Base-by-base conservation (phyloP, 2,329 filamentous ascomycete genomes). In the Sporothrix brunneoviolacea region DNA sequence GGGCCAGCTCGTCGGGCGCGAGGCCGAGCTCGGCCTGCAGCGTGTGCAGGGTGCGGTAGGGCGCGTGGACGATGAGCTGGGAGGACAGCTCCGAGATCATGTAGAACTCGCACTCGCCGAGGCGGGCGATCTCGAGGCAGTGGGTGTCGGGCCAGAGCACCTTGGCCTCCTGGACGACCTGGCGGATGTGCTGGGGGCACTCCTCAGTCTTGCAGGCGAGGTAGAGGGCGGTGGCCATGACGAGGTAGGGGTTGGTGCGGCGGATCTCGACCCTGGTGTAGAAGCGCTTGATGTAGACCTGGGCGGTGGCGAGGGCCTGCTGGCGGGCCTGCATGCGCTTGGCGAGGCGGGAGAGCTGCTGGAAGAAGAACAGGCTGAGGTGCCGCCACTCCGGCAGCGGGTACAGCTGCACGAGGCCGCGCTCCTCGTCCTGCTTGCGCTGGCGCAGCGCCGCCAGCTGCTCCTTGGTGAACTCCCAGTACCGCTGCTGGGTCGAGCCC, bases 151-250 rank as follows among this genome's bases (percentile, higher is more conserved):
- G 84, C 88, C 89, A 95, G 53, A 94, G 76, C 52, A 85, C 80
- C 30, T 89, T 83, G 4, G 91, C 89, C 66, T 98, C 93, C 41
- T 82, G 84, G 10, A 93, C 84, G 52, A 98, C 84, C 56, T 95
- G 79, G 27, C 93, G 82, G 61, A 98, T 97, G 66, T 98, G 93
- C 66, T 97, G 91, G 3, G 93, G 93, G 45, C 84, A 91, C 67
- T 98, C 93, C 67, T 98, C 93, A 82, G 95, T 95, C 70, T 98
- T 98, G 72, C 90, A 95, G 18, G 93, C 91, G 32, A 98, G 75
- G 66, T 98, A 98, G 54, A 97, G 78, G 5, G 91, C 88, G 1
- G 93, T 97, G n/a, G 90, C 85, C 57, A 95, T 79, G 52, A 97
- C 82, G 32, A 97, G 82, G 64, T 95, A 95, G 4, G 91, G 90